Conservation (phyloP, 129 eudicot genomes). For the Rutidosis leptorrhynchoides region DNA sequence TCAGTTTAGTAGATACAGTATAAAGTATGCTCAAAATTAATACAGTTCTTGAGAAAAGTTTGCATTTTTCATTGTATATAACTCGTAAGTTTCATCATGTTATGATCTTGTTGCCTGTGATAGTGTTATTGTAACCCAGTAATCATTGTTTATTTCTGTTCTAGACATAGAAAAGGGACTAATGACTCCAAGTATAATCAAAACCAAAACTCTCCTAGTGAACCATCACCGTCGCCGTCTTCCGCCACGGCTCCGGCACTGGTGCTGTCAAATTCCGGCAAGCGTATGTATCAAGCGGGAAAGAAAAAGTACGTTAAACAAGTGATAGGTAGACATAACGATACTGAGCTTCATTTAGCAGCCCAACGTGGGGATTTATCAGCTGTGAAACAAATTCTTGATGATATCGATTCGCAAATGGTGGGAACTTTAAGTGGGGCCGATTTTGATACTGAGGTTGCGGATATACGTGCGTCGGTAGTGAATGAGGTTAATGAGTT, state of each 20-base stretch:
- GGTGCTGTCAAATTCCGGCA: constrained; percentile 73
- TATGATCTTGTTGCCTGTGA: neutral
- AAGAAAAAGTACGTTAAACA: constrained; percentile 81
- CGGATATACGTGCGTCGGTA: constrained; percentile 67
- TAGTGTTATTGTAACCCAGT: constrained; percentile 3
- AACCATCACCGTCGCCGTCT: constrained; percentile 57
- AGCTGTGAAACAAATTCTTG: constrained; percentile 69
- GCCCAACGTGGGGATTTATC: constrained; percentile 71
- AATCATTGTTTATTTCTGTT: constrained; percentile 8
- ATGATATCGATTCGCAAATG: constrained; percentile 59
- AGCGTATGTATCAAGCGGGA: constrained; percentile 76
- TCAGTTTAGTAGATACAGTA: neutral
- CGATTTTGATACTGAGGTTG: constrained; percentile 69
- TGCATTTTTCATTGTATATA: neutral
- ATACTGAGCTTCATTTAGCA: constrained; percentile 81
- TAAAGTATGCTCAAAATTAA: no score
- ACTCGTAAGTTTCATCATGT: neutral
- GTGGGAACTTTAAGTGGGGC: constrained; percentile 56
- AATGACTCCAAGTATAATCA: constrained; percentile 36
- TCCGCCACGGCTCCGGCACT: constrained; percentile 66
- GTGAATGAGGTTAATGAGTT: constrained; percentile 66
- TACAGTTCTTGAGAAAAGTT: no score
- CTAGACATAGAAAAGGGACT: constrained; percentile 43
- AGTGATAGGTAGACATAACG: constrained; percentile 76
- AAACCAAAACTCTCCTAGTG: constrained; percentile 34